Evolutionary conservation across 768 basidiomycete species (phyloP), one percentile per base, ranked within the genome.

Genomic region (Boletus reticuloceps): DNA sequence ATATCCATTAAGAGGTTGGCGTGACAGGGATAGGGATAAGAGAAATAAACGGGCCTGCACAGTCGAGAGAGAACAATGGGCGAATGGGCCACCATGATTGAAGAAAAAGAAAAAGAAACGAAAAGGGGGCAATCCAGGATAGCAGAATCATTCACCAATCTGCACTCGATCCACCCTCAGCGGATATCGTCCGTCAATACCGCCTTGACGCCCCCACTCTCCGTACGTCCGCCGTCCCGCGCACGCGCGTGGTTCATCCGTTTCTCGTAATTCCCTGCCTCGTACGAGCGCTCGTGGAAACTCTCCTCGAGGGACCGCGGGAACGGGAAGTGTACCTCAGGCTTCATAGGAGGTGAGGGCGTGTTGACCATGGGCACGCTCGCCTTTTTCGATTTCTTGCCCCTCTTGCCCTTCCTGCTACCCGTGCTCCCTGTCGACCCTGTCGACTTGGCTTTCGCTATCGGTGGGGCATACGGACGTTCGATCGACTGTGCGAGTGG

Each of bases 171-270:
- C 44, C 50, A 29, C 47, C 58, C 43, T 65, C 57, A 66, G 20
- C 58, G 57, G 34, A 54, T 55, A 27, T 69, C 72, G 60, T 80
- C 74, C 60, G 81, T 79, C 67, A 85, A 69, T 45, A 91, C 77
- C 12, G 86, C 90, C 64, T 83, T 86, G 31, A 92, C 88, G n/a
- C 90, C 90, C 2, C 89, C 89, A 64, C 89, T 92, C 74, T 90
- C 88, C 58, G 90, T 92, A 61, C 89, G 76, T 38, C 90, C 90
- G 4, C 90, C 89, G 69, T 91, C 88, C 54, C 88, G 77, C 46
- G 85, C 90, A 40, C 86, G 80, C 27, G 84, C 80, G 4, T 79
- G 84, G 64, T 88, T 85, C 88, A 91, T 88, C 72, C 86, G 76
- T 54, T 64, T 72, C 56, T 69, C 71, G 72, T 75, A 58, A 72